Base-by-base conservation (phyloP, 1,139 yeast species). In the Blastobotrys capitulatus region DNA sequence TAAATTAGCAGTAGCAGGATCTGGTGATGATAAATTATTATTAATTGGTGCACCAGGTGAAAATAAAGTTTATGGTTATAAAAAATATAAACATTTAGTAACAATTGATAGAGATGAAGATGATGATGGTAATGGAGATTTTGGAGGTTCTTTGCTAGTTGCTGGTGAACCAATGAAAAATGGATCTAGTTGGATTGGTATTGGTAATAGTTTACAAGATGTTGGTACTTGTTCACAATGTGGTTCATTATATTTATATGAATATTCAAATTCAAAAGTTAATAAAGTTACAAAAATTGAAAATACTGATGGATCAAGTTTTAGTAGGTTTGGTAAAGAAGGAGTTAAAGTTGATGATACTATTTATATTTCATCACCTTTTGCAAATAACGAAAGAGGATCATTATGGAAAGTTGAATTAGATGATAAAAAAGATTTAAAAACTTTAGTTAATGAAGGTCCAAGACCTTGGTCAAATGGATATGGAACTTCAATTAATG, bases 381-480 rank as follows among this genome's bases (percentile, higher is more conserved):
- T 68, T 46, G 67, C 69, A 37, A 62, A 63, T 19, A 65, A 63
- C 6, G 69, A 68, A 32, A 53, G 51, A 32, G 82, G 83, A 2
- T 71, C 72, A 1, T 62, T 79, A 2, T 79, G 79, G 73, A 53
- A 58, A 29, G 49, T 74, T 1, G 48, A 60, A 6, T 53, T 76
- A 43, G 42, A 46, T 6, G 44, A 52, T 13, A 42, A 34, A 6
- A 25, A 44, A 10, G 44, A 38, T 25, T 37, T 39, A 7, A 56
- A 60, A 1, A 42, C 57, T 2, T 48, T 59, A 6, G 41, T 60
- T 1, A 65, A 65, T 1, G 55, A 57, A 6, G 57, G 60, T 0
- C 64, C 60, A 1, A 55, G 55, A 13, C 74, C 65, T 1, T 57
- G 72, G 2, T 65, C 63, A 40, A 58, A 68, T 7, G 76, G 73